These are phyloP conservation scores for Rosa multiflora DNA, from an alignment of 306 rosid species.

Conservation along the genomic window DNA sequence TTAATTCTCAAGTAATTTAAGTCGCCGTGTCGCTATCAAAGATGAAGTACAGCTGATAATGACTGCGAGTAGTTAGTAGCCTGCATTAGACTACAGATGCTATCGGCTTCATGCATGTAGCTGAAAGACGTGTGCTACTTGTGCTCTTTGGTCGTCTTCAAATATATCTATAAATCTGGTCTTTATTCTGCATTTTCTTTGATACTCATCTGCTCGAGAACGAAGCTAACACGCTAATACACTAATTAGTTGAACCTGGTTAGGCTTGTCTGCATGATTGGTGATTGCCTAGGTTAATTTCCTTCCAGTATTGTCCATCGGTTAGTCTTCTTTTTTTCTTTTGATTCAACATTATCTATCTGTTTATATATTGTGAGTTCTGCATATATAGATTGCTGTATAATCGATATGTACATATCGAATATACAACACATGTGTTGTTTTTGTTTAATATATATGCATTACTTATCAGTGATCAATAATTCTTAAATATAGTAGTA, in stretches of 20 bases:
- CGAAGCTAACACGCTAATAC: not conserved
- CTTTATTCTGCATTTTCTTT: conserved; percentile 6
- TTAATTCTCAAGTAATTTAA: not conserved
- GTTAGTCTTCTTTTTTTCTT: conserved; percentile 15
- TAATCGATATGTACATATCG: not conserved
- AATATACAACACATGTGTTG: not conserved
- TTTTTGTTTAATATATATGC: not conserved
- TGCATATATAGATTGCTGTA: not conserved
- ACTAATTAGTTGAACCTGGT: conserved; percentile 13
- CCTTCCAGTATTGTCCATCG: not conserved
- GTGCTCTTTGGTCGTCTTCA: conserved; percentile 11
- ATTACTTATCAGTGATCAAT: not conserved
- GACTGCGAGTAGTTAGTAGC: conserved; percentile 24
- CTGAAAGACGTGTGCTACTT: conserved; percentile 17
- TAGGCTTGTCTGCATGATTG: conserved; percentile 15
- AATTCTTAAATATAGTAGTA: not conserved
- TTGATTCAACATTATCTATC: not conserved
- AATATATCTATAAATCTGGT: not conserved
- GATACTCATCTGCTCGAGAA: conserved; percentile 16
- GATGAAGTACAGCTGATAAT: conserved; percentile 28
- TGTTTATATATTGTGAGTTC: not conserved
- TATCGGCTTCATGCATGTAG: too few relatives aligned
- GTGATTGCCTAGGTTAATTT: not conserved
- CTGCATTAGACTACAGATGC: conserved; percentile 10
- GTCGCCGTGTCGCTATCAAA: not conserved